Conservation (phyloP, 2,329 filamentous ascomycete species). For the Phialophora chinensis region DNA sequence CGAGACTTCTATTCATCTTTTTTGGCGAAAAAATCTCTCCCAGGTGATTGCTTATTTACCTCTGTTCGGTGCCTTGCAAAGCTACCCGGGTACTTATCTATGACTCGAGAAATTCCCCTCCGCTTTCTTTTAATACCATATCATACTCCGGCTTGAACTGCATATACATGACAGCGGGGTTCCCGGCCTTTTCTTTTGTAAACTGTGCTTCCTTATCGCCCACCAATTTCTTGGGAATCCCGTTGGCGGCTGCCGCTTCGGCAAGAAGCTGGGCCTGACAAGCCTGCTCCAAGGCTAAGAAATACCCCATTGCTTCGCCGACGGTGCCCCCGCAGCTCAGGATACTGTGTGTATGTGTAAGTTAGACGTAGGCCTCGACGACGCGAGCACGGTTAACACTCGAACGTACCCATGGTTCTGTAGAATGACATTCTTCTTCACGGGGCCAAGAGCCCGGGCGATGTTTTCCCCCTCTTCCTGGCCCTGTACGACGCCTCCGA, state of each 20-base stretch:
- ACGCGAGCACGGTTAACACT: too few relatives aligned
- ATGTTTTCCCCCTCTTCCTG: conserved; percentile 61
- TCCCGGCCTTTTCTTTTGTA: conserved; percentile 69
- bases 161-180: conserved; percentile 69
- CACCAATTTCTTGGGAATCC: conserved; percentile 69
- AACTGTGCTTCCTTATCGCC: conserved; percentile 70
- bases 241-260: conserved; percentile 63
- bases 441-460: conserved; percentile 54
- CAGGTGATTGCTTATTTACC: too few relatives aligned
- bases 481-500: conserved; percentile 61
- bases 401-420: conserved; percentile 55
- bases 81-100: too few relatives aligned
- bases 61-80: too few relatives aligned
- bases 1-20: too few relatives aligned
- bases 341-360: not conserved
- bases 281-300: conserved; percentile 60
- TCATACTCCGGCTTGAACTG: conserved; percentile 72
- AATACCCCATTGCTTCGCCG: conserved; percentile 60
- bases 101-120: conserved; percentile 57
- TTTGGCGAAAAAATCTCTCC: too few relatives aligned
- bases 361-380: too few relatives aligned
- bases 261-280: conserved; percentile 60
- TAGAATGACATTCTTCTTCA: conserved; percentile 57
- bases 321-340: conserved; percentile 46
- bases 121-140: conserved; percentile 66